Evolutionary conservation across 2,329 filamentous ascomycete genomes (phyloP).

Genomic region (Ambrosiella beaveri): DNA sequence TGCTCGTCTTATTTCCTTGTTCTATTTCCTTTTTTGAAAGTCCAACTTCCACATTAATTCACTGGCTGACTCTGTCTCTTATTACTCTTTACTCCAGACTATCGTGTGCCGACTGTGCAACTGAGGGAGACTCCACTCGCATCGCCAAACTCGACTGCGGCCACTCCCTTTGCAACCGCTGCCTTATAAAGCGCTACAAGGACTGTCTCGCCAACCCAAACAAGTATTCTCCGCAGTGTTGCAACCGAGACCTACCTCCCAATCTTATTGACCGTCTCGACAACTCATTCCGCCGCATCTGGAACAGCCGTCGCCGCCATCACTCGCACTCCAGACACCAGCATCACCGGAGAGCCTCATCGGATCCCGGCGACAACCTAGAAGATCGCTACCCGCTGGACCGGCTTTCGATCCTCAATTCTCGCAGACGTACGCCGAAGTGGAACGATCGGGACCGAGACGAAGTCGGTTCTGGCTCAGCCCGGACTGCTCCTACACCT

Average conservation of each 20-base stretch:
- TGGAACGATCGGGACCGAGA: slow-evolving; percentile 8
- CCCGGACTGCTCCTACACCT: slow-evolving; percentile 10
- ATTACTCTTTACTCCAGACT: slow-evolving; percentile 17
- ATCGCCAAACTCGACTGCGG: slow-evolving; percentile 58
- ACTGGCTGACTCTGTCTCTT: neutral
- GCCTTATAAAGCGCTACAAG: slow-evolving; percentile 57
- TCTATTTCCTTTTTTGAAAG: neutral
- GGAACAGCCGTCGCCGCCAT: slow-evolving; percentile 54
- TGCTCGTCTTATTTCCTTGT: neutral
- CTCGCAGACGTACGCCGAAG: neutral
- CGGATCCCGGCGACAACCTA: slow-evolving; percentile 8
- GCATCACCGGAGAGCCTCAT: slow-evolving; percentile 4
- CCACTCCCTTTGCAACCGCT: slow-evolving; percentile 65
- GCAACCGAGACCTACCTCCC: slow-evolving; percentile 52
- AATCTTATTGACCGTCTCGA: slow-evolving; percentile 67
- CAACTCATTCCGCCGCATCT: slow-evolving; percentile 53
- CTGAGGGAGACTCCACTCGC: slow-evolving; percentile 45
- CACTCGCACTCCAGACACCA: slow-evolving; percentile 43
- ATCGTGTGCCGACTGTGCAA: slow-evolving; percentile 56
- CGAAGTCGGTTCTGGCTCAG: slow-evolving; percentile 12
- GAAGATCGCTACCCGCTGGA: neutral
- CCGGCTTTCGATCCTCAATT: neutral
- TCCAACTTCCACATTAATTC: neutral
- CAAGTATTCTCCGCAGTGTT: slow-evolving; percentile 76
- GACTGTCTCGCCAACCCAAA: slow-evolving; percentile 60